Percentiles rank a stretch among this genome's conserved stretches.
These are phyloP conservation scores for Petunia secreta DNA, from an alignment of 257 asterid genomes.

Conservation along the genomic window DNA sequence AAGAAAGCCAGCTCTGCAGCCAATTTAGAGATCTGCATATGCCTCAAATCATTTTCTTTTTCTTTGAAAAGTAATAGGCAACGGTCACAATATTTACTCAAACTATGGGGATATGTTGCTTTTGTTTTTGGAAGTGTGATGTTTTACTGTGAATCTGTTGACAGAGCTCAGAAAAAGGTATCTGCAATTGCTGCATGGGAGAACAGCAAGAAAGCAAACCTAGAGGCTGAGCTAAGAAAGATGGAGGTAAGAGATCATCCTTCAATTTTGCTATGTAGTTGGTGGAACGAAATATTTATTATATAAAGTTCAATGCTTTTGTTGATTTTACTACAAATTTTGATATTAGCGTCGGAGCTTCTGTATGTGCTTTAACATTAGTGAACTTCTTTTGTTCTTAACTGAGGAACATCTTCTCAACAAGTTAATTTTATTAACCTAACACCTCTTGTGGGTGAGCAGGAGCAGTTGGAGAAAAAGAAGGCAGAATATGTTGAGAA, in stretches of 20 bases:
- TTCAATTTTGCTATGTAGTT: neutral
- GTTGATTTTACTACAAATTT: neutral
- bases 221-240: slow-evolving; percentile 86
- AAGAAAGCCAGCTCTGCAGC: neutral
- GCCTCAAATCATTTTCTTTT: neutral
- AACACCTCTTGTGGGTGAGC: neutral
- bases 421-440: neutral
- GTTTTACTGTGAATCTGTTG: slow-evolving; percentile 16
- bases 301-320: neutral
- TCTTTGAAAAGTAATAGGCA: neutral
- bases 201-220: slow-evolving; percentile 83
- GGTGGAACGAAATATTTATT: neutral
- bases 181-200: slow-evolving; percentile 85
- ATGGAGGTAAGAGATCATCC: slow-evolving; percentile 62
- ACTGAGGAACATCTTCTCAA: neutral
- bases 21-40: neutral
- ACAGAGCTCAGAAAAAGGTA: slow-evolving; percentile 78
- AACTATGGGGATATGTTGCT: neutral
- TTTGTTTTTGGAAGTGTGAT: neutral
- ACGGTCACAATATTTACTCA: neutral
- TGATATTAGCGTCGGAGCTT: neutral
- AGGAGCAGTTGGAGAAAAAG: slow-evolving; percentile 86
- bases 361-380: neutral
- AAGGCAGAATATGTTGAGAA: slow-evolving; percentile 74
- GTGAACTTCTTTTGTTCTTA: neutral